These are phyloP conservation scores for Crucihimalaya himalaica DNA, from an alignment of 345 rosid species.

Conservation along the genomic window DNA sequence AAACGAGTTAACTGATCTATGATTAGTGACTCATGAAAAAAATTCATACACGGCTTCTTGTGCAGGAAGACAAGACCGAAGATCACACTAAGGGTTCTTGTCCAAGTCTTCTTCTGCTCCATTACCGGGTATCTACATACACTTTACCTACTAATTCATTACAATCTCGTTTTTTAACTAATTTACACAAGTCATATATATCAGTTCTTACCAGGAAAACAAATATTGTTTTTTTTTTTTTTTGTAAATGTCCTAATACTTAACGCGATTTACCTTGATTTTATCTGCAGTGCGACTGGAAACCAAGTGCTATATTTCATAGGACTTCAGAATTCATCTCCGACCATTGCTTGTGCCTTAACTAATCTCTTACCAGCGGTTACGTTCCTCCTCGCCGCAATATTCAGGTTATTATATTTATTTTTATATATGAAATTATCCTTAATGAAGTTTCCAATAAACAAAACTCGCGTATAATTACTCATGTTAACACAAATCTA, in stretches of 20 bases:
- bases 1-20: not conserved
- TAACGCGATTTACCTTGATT: not conserved
- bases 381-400: constrained; percentile 75
- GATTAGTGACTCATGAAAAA: not conserved
- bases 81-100: constrained; percentile 54
- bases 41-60: not conserved
- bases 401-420: constrained; percentile 51
- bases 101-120: constrained; percentile 74
- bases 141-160: constrained; percentile 8
- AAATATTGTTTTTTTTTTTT: too few relatives aligned
- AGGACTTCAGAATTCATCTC: constrained; percentile 71
- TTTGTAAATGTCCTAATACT: too few relatives aligned
- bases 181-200: not conserved
- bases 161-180: not conserved
- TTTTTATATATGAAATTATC: not conserved
- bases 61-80: constrained; percentile 81
- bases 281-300: constrained; percentile 57
- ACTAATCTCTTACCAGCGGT: constrained; percentile 74
- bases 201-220: not conserved
- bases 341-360: constrained; percentile 86
- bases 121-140: constrained; percentile 68
- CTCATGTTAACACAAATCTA: not conserved
- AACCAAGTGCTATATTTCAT: constrained; percentile 82
- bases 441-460: not conserved
- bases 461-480: not conserved